Conservation (phyloP, 2,329 filamentous ascomycete genomes). For the Cladosporium cucumerinum region DNA sequence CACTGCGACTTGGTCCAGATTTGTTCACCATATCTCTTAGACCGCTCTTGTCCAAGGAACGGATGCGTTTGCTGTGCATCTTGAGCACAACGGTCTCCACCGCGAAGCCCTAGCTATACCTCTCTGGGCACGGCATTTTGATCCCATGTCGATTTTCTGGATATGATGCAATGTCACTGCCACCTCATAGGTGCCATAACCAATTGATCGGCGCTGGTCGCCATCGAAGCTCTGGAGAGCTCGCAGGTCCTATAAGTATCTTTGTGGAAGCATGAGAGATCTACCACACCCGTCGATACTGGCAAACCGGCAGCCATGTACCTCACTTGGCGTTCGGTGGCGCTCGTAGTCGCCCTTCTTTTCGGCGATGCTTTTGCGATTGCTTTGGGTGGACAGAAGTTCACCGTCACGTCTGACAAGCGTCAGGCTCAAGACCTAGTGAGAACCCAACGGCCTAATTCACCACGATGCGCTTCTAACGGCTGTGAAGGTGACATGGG, state of each 20-base stretch:
- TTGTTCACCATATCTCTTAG: too few species aligned
- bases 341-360: neutral
- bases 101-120: neutral
- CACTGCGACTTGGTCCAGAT: neutral
- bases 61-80: neutral
- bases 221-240: neutral
- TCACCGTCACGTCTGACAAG: neutral
- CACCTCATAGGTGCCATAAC: neutral
- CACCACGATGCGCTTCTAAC: neutral
- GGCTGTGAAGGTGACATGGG: neutral
- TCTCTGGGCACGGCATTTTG: neutral
- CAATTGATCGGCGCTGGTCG: neutral
- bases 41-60: neutral
- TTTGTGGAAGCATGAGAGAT: neutral
- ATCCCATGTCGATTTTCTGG: neutral
- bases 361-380: neutral
- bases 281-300: neutral
- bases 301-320: neutral
- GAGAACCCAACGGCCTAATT: neutral
- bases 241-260: neutral
- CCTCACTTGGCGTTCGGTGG: neutral
- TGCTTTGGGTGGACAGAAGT: neutral
- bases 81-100: neutral
- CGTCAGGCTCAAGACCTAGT: conserved; percentile 7
- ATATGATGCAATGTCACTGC: neutral